phyloP scores from a whole-genome alignment of 208 protist genomes.

The Angomonas desouzai region DNA sequence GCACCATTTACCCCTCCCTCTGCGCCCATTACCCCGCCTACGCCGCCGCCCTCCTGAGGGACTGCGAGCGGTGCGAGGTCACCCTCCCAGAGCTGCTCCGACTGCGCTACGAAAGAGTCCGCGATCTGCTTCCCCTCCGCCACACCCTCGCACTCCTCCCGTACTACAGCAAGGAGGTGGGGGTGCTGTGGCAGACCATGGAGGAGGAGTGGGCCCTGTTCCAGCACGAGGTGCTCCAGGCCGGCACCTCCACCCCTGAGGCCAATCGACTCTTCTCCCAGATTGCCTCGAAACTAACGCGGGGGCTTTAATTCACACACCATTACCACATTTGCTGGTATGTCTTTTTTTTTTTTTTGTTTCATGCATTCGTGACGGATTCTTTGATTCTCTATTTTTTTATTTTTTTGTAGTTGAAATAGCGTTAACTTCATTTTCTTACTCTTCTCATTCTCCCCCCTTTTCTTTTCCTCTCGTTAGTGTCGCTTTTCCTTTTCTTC shows the following conservation, averaged over 20 bases:
- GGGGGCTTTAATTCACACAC: conserved; percentile 3
- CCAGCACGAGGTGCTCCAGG: conserved; percentile 19
- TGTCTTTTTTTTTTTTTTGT: conserved; percentile 5
- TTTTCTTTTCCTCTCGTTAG: conserved; percentile 5
- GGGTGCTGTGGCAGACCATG: conserved; percentile 66
- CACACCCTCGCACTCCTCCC: conserved; percentile 37
- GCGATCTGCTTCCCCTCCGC: conserved; percentile 38
- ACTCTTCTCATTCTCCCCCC: not conserved
- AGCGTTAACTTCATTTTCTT: too few relatives aligned
- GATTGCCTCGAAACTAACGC: conserved; percentile 18
- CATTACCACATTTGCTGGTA: conserved; percentile 1
- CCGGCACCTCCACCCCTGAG: conserved; percentile 1
- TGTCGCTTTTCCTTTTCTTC: conserved; percentile 4
- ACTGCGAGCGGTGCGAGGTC: conserved; percentile 60
- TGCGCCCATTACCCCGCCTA: conserved; percentile 38
- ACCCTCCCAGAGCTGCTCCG: conserved; percentile 44
- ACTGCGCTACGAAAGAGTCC: conserved; percentile 53
- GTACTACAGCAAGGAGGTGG: conserved; percentile 66
- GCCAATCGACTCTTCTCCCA: conserved; percentile 10
- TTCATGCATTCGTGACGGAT: too few relatives aligned
- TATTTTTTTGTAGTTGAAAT: too few relatives aligned
- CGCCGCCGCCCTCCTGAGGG: conserved; percentile 29
- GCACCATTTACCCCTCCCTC: conserved; percentile 63
- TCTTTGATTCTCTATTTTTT: too few relatives aligned
- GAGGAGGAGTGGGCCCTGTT: conserved; percentile 77